phyloP scores from a whole-genome alignment of 192 early-diverging fungal genomes.

The Linnemannia schmuckeri region DNA sequence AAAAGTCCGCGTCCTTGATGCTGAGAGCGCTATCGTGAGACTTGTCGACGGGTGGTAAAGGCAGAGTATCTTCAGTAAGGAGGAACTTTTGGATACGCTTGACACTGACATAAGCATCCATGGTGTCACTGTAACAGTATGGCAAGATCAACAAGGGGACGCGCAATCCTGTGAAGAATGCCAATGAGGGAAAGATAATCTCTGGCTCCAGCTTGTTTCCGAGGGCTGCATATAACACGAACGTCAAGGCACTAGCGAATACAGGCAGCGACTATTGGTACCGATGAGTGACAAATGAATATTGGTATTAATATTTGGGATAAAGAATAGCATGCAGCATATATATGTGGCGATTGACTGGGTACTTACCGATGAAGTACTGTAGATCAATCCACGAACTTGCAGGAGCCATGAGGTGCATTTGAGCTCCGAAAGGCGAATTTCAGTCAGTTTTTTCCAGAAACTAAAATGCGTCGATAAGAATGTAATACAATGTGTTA shows the following conservation, averaged over 20 bases:
- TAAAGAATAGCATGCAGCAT: background rate
- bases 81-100: slow-evolving; percentile 62
- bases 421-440: slow-evolving; percentile 73
- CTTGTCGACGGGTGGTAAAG: slow-evolving; percentile 55
- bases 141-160: slow-evolving; percentile 62
- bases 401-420: slow-evolving; percentile 84
- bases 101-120: slow-evolving; percentile 57
- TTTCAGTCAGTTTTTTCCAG: slow-evolving; percentile 29
- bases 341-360: background rate
- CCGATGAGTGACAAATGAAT: background rate
- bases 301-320: background rate
- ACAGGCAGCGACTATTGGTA: slow-evolving; percentile 44
- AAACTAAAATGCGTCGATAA: slow-evolving; percentile 22
- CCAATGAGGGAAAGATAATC: slow-evolving; percentile 61
- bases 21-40: slow-evolving; percentile 62
- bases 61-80: slow-evolving; percentile 67
- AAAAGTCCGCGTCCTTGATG: slow-evolving; percentile 71
- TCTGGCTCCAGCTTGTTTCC: slow-evolving; percentile 50
- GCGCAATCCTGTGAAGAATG: slow-evolving; percentile 64
- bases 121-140: slow-evolving; percentile 41
- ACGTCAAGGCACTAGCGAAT: slow-evolving; percentile 60
- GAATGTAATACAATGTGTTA: background rate
- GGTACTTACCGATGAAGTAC: slow-evolving; percentile 56
- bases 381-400: slow-evolving; percentile 74
- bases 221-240: slow-evolving; percentile 54